Percentiles rank a stretch among this genome's conserved stretches.
Conservation (phyloP, 805 yeast species). For the Suhomyces canberraensis region DNA sequence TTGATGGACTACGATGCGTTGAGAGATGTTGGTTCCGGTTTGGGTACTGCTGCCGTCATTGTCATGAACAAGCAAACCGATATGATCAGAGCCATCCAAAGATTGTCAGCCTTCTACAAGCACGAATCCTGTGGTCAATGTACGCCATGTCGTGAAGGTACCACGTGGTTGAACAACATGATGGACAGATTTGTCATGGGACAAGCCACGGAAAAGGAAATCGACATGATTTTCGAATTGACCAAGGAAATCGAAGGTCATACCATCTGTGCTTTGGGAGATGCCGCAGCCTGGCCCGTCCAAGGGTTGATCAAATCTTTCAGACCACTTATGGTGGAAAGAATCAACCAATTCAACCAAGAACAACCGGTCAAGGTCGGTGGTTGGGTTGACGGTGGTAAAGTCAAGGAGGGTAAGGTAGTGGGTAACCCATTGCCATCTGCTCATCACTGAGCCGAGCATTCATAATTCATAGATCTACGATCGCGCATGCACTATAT, state of each 20-base stretch:
- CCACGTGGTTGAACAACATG: conserved; percentile 79
- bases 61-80: conserved; percentile 88
- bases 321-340: conserved; percentile 76
- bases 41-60: conserved; percentile 91
- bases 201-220: conserved; percentile 77
- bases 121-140: conserved; percentile 95
- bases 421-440: conserved; percentile 57
- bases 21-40: conserved; percentile 80
- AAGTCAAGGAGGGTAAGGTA: conserved; percentile 60
- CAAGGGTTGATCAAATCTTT: conserved; percentile 85
- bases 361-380: conserved; percentile 56
- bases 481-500: neutral
- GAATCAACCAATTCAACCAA: conserved; percentile 61
- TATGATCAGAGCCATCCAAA: conserved; percentile 79
- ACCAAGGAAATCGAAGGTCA: conserved; percentile 88
- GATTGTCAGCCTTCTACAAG: conserved; percentile 79
- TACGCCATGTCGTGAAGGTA: conserved; percentile 93
- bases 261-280: conserved; percentile 89
- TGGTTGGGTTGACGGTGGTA: conserved; percentile 71
- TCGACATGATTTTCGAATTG: conserved; percentile 80
- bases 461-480: neutral
- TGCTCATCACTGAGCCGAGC: conserved; percentile 27
- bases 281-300: conserved; percentile 92
- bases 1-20: conserved; percentile 88
- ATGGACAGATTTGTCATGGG: conserved; percentile 80